These are phyloP conservation scores for Eimeria necatrix DNA, from an alignment of 169 alveolate species.

Conservation along the genomic window DNA sequence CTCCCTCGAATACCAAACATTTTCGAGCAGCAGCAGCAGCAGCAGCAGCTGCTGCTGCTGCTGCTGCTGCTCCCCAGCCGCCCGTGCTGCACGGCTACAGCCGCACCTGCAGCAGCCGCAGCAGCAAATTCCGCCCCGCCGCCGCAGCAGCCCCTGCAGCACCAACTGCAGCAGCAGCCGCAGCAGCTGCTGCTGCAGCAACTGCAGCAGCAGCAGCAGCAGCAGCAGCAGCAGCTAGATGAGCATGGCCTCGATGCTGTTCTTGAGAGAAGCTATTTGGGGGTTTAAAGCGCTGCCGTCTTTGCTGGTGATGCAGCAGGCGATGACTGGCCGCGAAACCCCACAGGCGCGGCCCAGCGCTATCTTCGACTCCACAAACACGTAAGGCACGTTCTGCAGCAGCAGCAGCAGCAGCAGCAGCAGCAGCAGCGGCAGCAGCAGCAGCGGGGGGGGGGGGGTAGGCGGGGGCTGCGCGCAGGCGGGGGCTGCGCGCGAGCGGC, in stretches of 20 bases:
- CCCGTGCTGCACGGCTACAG: no score
- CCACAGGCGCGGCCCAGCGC: conserved; percentile 99
- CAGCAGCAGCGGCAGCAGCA: not conserved
- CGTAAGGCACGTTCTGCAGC: conserved; percentile 97
- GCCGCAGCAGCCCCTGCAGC: not conserved
- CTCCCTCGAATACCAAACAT: no score
- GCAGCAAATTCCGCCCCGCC: not conserved
- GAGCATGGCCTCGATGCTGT: conserved; percentile 97
- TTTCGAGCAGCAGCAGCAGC: no score
- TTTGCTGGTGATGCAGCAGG: conserved; percentile 96
- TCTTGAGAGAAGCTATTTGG: conserved; percentile 97
- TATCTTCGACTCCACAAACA: conserved; percentile 97
- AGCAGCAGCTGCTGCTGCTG: no score
- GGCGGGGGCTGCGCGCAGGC: not conserved
- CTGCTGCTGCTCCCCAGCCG: no score
- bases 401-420: no score
- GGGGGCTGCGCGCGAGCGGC: not conserved
- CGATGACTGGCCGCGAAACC: conserved; percentile 98
- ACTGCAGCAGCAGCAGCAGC: not conserved
- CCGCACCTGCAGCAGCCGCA: not conserved
- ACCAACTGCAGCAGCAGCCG: not conserved
- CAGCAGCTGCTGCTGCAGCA: not conserved
- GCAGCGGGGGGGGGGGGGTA: not conserved
- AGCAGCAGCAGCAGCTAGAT: no score
- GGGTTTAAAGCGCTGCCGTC: conserved; percentile 97